Base-by-base conservation (phyloP, 768 basidiomycete species). In the Panaeolus cyanescens region DNA sequence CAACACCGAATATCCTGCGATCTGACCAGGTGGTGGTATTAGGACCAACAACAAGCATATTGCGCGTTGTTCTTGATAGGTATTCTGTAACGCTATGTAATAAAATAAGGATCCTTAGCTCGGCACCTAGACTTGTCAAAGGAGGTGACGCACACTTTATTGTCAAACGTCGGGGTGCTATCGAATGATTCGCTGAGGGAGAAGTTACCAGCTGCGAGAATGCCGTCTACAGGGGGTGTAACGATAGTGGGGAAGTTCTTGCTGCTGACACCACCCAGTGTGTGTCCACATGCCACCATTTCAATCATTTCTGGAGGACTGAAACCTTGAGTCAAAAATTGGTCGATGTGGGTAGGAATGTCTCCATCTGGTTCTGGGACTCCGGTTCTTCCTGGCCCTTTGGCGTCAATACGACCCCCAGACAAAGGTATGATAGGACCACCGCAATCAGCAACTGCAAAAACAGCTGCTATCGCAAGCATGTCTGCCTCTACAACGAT, bases 281-380 rank as follows among this genome's bases (percentile, higher is more conserved):
- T 70, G 54, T 77, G 75, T 6, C 75, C 75, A 56, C 75, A 77
- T 0, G 74, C 75, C 17, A 74, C 70, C 36, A 75, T 66, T 39
- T 64, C 62, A 32, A 77, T 75, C 74, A 75, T 75, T 45, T 75
- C 73, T 3, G 64, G 63, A 12, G 67, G 65, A 17, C 62, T 72
- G 61, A 74, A 73, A 2, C 74, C 75, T 39, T 71, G 69, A 2
- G 67, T 60, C 12, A 62, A 63, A 63, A 75, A 77, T 32, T 60
- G 64, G 20, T 61, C 62, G 22, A 66, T 71, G 57, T 73, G 68
- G 13, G 65, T 64, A 15, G 22, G 69, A 58, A n/a, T 71, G 54
- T 33, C 62, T 57, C 59, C 73, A 62, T 20, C 67, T 2, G 73
- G 69, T 20, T 73, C 62, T 2, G 77, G 77, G n/a, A 74, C 76